Base-by-base conservation (phyloP, 192 early-diverging fungal species). In the Mortierella antarctica region DNA sequence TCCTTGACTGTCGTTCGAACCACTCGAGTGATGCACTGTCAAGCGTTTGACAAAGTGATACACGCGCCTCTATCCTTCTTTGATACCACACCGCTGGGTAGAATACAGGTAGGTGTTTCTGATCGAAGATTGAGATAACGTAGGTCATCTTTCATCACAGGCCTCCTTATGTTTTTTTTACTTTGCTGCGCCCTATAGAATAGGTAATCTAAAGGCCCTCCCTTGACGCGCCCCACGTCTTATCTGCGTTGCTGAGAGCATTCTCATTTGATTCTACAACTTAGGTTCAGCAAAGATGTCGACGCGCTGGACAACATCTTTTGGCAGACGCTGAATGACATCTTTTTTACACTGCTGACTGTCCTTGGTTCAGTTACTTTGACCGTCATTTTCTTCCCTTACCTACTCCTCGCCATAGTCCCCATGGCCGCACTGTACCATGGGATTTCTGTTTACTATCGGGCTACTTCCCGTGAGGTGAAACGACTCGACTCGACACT, bases 401-500 rank as follows among this genome's bases (percentile, higher is more conserved):
- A 83, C 45, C 93, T 95, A 65, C 63, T 86, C 15, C 52, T 89
- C n/a, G 93, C 95, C 65, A 68, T 89, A 21, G 78, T 84, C 2
- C 89, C 94, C 4, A 76, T 96, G 17, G 82, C 89, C 3, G 92
- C 92, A 0, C 78, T 96, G 7, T 95, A 96, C 82, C 92, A 90
- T 70, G 64, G 81, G 11, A 56, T 94, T 9, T 91, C 93, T 20
- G 76, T 77, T 13, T 79, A 94, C 45, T 98, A 96, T 80, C 85
- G 93, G 20, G 65, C 89, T 12, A 91, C 91, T 0, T 93, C 91
- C 0, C 90, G 95, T 31, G 95, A 97, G 73, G 56, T 97, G 39
- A 95, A 96, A 70, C 91, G 93, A 4, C 75, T 97, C 5, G 94
- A 95, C 58, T 91, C 94, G 12, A 87, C 92, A 7, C 82, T 93